Evolutionary conservation across 306 rosid genomes (phyloP).

Genomic region (Morella rubra): DNA sequence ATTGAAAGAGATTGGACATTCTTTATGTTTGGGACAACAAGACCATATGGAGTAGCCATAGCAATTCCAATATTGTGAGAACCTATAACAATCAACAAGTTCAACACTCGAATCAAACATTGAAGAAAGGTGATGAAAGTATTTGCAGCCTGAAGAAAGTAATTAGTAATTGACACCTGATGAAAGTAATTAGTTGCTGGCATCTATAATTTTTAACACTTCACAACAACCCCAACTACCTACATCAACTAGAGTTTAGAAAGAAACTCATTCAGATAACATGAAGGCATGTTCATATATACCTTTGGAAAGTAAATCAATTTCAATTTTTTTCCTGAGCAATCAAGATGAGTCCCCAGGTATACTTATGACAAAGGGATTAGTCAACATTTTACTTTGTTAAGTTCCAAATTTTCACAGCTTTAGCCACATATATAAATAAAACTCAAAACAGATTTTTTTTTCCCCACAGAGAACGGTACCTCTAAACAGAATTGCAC

Average conservation of each 20-base stretch:
- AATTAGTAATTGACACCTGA: background rate
- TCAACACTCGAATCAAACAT: slow-evolving; percentile 18
- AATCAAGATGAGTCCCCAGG: background rate
- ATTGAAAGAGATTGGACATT: slow-evolving; percentile 85
- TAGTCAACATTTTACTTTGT: background rate
- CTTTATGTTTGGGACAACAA: slow-evolving; percentile 93
- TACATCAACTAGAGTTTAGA: background rate
- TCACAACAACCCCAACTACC: background rate
- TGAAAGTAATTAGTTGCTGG: slow-evolving; percentile 2
- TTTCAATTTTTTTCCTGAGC: background rate
- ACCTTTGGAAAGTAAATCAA: background rate
- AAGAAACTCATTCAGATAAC: background rate
- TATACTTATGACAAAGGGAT: background rate
- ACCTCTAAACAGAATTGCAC: background rate
- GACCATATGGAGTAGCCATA: slow-evolving; percentile 81
- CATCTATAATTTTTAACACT: background rate
- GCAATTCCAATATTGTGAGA: slow-evolving; percentile 92
- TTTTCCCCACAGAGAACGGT: no score
- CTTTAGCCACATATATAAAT: background rate
- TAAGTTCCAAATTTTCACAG: no score
- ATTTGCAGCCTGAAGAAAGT: slow-evolving; percentile 2
- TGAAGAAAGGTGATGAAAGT: slow-evolving; percentile 8
- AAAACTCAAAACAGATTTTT: background rate
- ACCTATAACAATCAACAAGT: slow-evolving; percentile 47
- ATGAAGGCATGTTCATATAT: background rate